Percentiles rank a stretch among this genome's conserved stretches.
These are phyloP conservation scores for Zoysia japonica DNA, from an alignment of 176 grass and related monocot genomes.

Conservation along the genomic window DNA sequence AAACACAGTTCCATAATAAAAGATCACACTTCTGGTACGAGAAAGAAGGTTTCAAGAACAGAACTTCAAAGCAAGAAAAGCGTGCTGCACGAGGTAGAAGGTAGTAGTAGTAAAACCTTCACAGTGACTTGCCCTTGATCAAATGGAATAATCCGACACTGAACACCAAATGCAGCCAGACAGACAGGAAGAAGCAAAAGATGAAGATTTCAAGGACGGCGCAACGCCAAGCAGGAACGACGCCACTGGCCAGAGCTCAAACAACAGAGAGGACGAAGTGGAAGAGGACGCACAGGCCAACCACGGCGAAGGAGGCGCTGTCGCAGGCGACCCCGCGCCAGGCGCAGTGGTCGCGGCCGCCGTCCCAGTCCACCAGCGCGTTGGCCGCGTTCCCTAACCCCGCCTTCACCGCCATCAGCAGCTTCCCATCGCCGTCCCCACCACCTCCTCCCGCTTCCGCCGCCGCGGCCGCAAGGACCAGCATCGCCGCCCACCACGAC, in stretches of 20 bases:
- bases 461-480: constrained; percentile 3
- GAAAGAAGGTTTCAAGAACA: not conserved
- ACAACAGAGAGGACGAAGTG: not conserved
- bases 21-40: not conserved
- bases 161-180: constrained; percentile 16
- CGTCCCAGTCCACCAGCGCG: constrained; percentile 79
- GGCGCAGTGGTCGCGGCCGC: constrained; percentile 68
- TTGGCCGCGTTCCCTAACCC: constrained; percentile 77
- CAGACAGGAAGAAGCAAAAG: not conserved
- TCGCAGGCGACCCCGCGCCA: constrained; percentile 93
- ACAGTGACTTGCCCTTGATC: too few relatives aligned
- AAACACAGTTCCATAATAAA: not conserved
- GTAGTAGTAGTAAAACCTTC: not conserved
- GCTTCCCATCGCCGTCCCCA: constrained; percentile 38
- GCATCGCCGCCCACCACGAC: not conserved
- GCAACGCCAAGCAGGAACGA: not conserved
- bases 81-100: not conserved
- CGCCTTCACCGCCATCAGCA: constrained; percentile 73
- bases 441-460: not conserved
- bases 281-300: constrained; percentile 51
- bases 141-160: too few relatives aligned
- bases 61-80: not conserved
- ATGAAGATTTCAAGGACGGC: not conserved
- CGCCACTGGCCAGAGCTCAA: not conserved
- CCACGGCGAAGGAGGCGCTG: constrained; percentile 64